Conservation (phyloP, 2,329 filamentous ascomycete species). For the Hypomyces perniciosus region DNA sequence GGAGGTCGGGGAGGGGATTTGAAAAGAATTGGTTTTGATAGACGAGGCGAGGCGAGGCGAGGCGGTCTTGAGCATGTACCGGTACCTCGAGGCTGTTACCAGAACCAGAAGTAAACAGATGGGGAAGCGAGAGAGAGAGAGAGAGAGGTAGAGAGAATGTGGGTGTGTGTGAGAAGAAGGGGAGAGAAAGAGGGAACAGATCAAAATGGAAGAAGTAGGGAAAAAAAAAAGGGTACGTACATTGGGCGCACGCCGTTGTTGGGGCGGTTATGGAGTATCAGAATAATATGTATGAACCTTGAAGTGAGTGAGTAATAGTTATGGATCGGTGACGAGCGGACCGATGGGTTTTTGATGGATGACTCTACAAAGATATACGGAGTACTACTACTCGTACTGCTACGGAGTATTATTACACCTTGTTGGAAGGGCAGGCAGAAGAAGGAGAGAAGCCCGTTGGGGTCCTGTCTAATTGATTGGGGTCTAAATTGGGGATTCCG, state of each 20-base stretch:
- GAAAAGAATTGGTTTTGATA: neutral
- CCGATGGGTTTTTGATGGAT: too few relatives aligned
- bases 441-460: too few relatives aligned
- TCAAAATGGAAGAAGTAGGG: neutral
- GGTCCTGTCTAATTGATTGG: too few relatives aligned
- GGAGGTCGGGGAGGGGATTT: neutral
- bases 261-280: too few relatives aligned
- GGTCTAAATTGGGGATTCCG: too few relatives aligned
- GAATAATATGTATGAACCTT: too few relatives aligned
- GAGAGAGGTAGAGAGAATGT: neutral
- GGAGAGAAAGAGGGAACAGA: neutral
- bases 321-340: too few relatives aligned
- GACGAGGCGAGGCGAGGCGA: conserved; percentile 2
- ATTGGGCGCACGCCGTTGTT: neutral
- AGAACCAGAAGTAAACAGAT: neutral
- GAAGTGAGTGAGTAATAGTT: too few relatives aligned
- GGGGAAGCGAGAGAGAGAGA: neutral
- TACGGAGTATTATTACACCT: too few relatives aligned
- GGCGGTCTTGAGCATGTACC: conserved; percentile 4
- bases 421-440: too few relatives aligned
- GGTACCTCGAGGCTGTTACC: conserved; percentile 6
- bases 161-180: neutral
- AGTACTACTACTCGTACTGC: too few relatives aligned
- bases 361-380: too few relatives aligned
- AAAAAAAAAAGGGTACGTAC: neutral